phyloP scores from a whole-genome alignment of 257 asterid genomes.

The Cordia subcordata region DNA sequence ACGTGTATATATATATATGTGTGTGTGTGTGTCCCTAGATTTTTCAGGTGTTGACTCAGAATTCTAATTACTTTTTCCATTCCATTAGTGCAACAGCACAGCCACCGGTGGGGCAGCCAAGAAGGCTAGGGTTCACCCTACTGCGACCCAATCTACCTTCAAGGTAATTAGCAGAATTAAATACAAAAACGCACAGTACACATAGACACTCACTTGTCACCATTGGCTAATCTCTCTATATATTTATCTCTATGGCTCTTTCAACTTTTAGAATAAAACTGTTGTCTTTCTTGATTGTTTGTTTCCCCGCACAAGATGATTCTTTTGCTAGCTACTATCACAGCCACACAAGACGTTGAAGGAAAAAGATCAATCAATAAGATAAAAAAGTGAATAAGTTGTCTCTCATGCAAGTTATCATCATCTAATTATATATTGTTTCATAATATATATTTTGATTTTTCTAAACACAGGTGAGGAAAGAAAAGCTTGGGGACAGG shows the following conservation, averaged over 20 bases:
- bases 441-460: too few species aligned
- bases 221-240: background rate
- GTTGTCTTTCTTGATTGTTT: slow-evolving; percentile 68
- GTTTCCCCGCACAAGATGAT: slow-evolving; percentile 26
- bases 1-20: too few species aligned
- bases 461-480: slow-evolving; percentile 55
- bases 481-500: slow-evolving; percentile 78
- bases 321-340: slow-evolving; percentile 34
- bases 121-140: slow-evolving; percentile 65
- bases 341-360: slow-evolving; percentile 42
- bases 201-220: background rate
- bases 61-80: background rate
- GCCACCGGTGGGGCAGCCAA: slow-evolving; percentile 55
- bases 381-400: slow-evolving; percentile 2
- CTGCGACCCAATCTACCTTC: slow-evolving; percentile 54
- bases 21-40: too few species aligned
- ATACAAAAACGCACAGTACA: too few species aligned
- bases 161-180: slow-evolving; percentile 47
- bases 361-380: background rate
- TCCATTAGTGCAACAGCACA: slow-evolving; percentile 51
- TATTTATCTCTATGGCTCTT: slow-evolving; percentile 8
- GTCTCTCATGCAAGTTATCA: slow-evolving; percentile 10
- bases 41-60: background rate
- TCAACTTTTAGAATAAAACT: slow-evolving; percentile 41
- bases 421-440: too few species aligned